phyloP scores from a whole-genome alignment of 495 filamentous ascomycete species.

The Trichoderma asperelloides region DNA sequence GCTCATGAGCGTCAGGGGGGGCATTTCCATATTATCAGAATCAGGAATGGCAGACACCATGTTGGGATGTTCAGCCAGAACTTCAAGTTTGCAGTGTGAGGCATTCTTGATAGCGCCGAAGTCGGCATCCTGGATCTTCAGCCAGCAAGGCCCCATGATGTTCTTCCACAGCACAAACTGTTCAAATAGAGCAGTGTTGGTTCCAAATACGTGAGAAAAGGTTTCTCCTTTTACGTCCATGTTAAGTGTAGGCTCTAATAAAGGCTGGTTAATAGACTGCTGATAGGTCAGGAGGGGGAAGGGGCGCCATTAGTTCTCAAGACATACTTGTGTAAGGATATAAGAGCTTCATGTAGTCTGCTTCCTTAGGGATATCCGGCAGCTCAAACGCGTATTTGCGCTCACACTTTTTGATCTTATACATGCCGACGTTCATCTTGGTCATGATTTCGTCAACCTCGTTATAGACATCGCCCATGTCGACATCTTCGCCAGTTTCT shows the following conservation, averaged over 20 bases:
- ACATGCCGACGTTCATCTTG: conserved; percentile 68
- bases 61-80: conserved; percentile 67
- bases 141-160: conserved; percentile 97
- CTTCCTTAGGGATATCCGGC: conserved; percentile 75
- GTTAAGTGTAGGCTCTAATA: conserved; percentile 51
- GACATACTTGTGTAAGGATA: conserved; percentile 69
- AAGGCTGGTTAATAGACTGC: conserved; percentile 11
- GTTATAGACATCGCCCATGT: conserved; percentile 80
- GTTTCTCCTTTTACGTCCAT: conserved; percentile 66
- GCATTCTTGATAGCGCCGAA: conserved; percentile 80
- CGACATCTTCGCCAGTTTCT: conserved; percentile 70
- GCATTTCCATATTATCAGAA: conserved; percentile 67
- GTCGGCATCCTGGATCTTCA: conserved; percentile 75
- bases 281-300: background rate
- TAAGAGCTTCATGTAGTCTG: conserved; percentile 83
- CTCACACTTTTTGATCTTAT: conserved; percentile 84
- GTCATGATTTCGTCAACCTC: conserved; percentile 84
- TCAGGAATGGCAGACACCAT: conserved; percentile 61
- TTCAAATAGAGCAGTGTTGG: conserved; percentile 89
- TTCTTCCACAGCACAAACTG: conserved; percentile 98
- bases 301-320: background rate
- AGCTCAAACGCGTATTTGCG: conserved; percentile 96
- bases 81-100: conserved; percentile 94
- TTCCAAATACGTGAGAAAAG: conserved; percentile 89
- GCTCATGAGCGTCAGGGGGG: conserved; percentile 90